A percentile compares a stretch with the other conserved stretches of the same genome.
Evolutionary conservation across 768 basidiomycete genomes (phyloP).

Genomic region (Tephrocybe sp.): DNA sequence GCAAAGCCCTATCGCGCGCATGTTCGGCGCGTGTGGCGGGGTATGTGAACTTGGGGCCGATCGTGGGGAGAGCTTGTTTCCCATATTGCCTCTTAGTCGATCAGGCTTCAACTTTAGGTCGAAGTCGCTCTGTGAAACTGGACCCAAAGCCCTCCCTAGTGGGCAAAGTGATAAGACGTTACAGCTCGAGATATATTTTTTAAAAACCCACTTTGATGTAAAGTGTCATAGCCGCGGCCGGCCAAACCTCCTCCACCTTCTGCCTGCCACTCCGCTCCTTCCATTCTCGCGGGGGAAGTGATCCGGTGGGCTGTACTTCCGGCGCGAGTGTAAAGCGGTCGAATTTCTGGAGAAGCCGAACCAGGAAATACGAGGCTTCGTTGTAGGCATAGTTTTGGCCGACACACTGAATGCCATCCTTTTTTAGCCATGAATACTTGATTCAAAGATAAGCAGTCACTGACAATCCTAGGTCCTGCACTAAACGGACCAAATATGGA

Average conservation of each 20-base stretch:
- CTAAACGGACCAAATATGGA: conserved; percentile 77
- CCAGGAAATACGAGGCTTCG: conserved; percentile 72
- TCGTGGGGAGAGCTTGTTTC: no score
- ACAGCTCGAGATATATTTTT: no score
- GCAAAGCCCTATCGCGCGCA: no score
- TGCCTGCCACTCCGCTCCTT: conserved; percentile 47
- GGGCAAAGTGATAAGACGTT: no score
- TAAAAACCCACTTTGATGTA: conserved; percentile 58
- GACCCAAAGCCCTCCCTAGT: conserved; percentile 58
- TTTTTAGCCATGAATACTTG: neutral
- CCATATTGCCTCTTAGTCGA: no score
- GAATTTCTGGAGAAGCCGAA: conserved; percentile 64
- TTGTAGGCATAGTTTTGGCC: conserved; percentile 78
- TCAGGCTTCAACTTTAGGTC: no score
- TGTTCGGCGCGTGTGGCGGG: no score
- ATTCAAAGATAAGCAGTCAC: conserved; percentile 14
- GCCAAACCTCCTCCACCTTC: conserved; percentile 58
- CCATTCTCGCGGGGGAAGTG: conserved; percentile 66
- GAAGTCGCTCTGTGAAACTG: conserved; percentile 15
- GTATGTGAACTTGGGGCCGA: no score
- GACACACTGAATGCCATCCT: conserved; percentile 48
- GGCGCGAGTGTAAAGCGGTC: conserved; percentile 57
- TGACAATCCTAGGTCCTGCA: conserved; percentile 61
- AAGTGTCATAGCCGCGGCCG: conserved; percentile 61
- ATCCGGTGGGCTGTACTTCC: conserved; percentile 61